Percentiles rank a stretch among this genome's conserved stretches.
Conservation (phyloP, 768 basidiomycete species). For the Hortiboletus flavorubellus region DNA sequence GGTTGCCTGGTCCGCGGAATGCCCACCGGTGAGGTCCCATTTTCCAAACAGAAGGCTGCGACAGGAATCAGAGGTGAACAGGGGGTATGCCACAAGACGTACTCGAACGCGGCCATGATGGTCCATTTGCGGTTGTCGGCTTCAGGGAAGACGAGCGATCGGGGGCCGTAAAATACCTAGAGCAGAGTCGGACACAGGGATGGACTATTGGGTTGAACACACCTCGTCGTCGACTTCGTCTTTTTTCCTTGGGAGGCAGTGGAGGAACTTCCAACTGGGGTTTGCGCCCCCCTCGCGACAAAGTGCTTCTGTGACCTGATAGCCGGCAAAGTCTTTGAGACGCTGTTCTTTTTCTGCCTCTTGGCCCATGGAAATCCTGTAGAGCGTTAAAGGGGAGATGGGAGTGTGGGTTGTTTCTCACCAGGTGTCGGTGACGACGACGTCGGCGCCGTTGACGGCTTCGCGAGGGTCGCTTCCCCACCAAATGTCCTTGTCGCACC, state of each 20-base stretch:
- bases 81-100: constrained; percentile 30
- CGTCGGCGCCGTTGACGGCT: constrained; percentile 85
- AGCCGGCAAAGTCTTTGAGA: constrained; percentile 82
- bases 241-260: constrained; percentile 90
- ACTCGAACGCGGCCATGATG: constrained; percentile 91
- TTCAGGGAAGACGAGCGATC: constrained; percentile 90
- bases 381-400: not conserved
- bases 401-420: constrained; percentile 29
- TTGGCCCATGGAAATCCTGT: constrained; percentile 98
- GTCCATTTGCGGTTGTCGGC: constrained; percentile 98
- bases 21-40: constrained; percentile 36
- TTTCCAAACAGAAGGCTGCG: constrained; percentile 42
- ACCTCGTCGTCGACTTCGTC: constrained; percentile 97
- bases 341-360: constrained; percentile 91
- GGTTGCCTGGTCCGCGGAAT: constrained; percentile 11
- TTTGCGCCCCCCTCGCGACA: constrained; percentile 81
- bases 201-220: not conserved
- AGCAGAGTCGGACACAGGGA: not conserved
- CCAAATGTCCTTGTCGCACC: constrained; percentile 66
- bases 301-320: constrained; percentile 89
- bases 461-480: constrained; percentile 80
- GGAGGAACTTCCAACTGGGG: constrained; percentile 89
- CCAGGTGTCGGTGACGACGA: constrained; percentile 99
- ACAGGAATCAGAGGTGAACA: not conserved
- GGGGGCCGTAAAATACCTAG: constrained; percentile 89